phyloP scores from a whole-genome alignment of 768 basidiomycete species.

The Termitomyces sp. region DNA sequence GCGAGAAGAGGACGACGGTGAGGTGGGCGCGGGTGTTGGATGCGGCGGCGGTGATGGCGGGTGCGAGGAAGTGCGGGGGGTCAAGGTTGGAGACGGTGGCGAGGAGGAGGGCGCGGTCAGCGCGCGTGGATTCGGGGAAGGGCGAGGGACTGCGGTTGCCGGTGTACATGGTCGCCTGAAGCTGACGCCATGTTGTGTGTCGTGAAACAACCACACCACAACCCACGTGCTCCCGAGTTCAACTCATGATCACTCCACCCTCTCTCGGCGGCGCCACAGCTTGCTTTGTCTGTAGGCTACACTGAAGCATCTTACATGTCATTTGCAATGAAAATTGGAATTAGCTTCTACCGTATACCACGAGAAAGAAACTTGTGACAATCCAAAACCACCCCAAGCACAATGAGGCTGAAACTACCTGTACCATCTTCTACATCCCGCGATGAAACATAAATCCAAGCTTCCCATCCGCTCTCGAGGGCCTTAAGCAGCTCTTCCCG shows the following conservation, averaged over 20 bases:
- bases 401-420: neutral
- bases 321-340: too few relatives aligned
- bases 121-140: constrained; percentile 21
- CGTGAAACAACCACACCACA: constrained; percentile 9
- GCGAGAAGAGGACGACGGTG: constrained; percentile 62
- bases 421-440: neutral
- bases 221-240: neutral
- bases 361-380: neutral
- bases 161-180: constrained; percentile 5
- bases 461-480: neutral
- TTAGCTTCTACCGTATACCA: neutral
- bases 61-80: constrained; percentile 52
- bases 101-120: constrained; percentile 42
- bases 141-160: constrained; percentile 13
- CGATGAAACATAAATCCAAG: neutral
- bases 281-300: too few relatives aligned
- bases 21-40: constrained; percentile 46
- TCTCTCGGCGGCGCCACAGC: neutral
- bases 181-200: neutral
- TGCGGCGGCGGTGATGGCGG: constrained; percentile 50
- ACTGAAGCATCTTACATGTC: too few relatives aligned
- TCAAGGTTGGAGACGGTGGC: constrained; percentile 50
- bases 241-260: neutral
- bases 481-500: neutral
- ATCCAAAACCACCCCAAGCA: neutral